These are phyloP conservation scores for Clavispora carvajalis DNA, from an alignment of 805 yeast species.

Conservation along the genomic window DNA sequence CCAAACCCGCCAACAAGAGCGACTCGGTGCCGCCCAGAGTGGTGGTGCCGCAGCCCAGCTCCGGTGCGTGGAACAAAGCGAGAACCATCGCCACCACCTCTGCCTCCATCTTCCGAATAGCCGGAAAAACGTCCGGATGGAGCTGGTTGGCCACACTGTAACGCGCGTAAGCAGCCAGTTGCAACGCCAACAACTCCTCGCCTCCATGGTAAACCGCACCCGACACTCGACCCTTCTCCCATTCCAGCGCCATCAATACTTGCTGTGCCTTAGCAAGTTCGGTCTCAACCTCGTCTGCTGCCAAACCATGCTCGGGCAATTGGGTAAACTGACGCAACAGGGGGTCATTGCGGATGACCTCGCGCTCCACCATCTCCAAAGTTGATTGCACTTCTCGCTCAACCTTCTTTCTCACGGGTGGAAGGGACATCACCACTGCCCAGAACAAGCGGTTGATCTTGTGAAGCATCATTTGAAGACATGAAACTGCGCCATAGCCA, in stretches of 20 bases:
- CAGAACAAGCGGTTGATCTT: constrained; percentile 6
- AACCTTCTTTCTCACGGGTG: constrained; percentile 51
- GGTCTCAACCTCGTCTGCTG: constrained; percentile 38
- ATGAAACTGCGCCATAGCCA: constrained; percentile 15
- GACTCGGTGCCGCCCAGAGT: constrained; percentile 98
- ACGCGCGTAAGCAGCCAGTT: constrained; percentile 67
- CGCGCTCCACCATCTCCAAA: constrained; percentile 45
- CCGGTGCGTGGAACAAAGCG: constrained; percentile 74
- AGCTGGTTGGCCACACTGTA: constrained; percentile 89
- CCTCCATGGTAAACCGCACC: constrained; percentile 99
- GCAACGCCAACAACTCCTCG: constrained; percentile 63
- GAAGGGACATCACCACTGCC: constrained; percentile 31
- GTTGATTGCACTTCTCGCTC: constrained; percentile 53
- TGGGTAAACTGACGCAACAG: constrained; percentile 37
- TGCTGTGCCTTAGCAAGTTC: constrained; percentile 47
- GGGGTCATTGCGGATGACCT: constrained; percentile 52
- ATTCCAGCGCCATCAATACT: constrained; percentile 59
- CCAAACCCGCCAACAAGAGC: constrained; percentile 72
- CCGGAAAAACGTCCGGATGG: constrained; percentile 97
- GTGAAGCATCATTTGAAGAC: not conserved
- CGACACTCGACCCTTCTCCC: constrained; percentile 82
- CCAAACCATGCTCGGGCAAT: constrained; percentile 60
- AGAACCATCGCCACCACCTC: constrained; percentile 92
- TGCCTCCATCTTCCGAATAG: constrained; percentile 91
- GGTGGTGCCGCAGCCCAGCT: constrained; percentile 57